Evolutionary conservation across 345 rosid genomes (phyloP), one percentile per base, ranked within the genome.

Genomic region (Sonneratia caseolaris): DNA sequence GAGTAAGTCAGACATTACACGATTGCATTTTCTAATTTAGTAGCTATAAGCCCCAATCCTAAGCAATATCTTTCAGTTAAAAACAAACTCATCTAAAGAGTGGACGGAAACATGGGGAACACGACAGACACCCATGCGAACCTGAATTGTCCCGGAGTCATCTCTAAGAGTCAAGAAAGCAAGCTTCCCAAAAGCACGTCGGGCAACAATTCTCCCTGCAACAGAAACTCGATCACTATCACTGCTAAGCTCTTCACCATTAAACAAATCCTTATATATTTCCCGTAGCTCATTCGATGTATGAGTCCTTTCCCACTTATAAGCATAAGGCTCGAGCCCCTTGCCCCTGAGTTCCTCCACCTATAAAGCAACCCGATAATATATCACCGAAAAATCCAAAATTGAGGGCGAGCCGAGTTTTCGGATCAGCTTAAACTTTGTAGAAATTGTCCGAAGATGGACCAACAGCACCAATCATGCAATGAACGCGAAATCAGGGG

Each of bases 261-360:
- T 88, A 0, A 73, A 84, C 55, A 92, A 68, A 84, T 87, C 71
- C 79, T 74, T 82, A 75, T 92, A 92, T 8, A 84, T 83, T 67
- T 86, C 92, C 76, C 90, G 93, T 53, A 92, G 89, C 82, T 88
- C 88, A 75, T 47, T 81, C 40, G 99, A 91, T 62, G 76, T 78
- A 76, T 95, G 97, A 11, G 86, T 89, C 77, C 91, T 85, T 27
- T 91, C 97, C 97, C 97, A 95, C 71, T 82, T 87, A 72, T 95
- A 92, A 56, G 92, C 97, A 76, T 95, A 90, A 0, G 99, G 97
- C 78, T 95, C 99, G 69, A 87, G 75, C 37, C 99, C 97, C 82
- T 86, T 89, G 78, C 86, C 82, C 79, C 91, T 87, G 84, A 92
- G 59, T 27, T 95, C 97, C 73, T 86, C 96, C 69, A 90, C 99